Evolutionary conservation across 768 basidiomycete species (phyloP).

Genomic region (Mycena latifolia): DNA sequence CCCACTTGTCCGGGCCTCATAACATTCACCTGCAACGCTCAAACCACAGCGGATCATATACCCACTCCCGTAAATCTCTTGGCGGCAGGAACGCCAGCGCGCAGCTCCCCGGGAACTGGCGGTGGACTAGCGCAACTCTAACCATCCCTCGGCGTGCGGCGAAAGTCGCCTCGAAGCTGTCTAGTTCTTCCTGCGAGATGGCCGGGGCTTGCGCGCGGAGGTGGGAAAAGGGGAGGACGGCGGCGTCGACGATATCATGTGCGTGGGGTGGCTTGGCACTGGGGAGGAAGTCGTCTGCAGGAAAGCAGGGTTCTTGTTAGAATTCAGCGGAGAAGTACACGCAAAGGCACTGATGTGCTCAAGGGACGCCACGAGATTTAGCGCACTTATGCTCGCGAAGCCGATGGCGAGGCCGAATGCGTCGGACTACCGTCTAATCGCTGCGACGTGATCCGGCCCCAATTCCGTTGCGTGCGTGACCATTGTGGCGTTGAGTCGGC

Average conservation of each 20-base stretch:
- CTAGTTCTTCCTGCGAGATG: neutral
- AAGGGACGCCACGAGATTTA: conserved; percentile 12
- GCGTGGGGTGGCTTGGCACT: conserved; percentile 8
- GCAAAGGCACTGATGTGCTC: neutral
- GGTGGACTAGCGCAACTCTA: conserved; percentile 17
- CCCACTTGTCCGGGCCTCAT: neutral
- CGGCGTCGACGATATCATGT: conserved; percentile 14
- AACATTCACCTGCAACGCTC: conserved; percentile 19
- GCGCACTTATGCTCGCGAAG: neutral
- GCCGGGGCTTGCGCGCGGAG: conserved; percentile 2
- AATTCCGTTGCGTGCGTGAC: neutral
- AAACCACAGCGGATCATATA: conserved; percentile 11
- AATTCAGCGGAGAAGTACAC: too few relatives aligned
- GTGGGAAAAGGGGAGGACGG: neutral
- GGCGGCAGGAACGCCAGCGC: conserved; percentile 15
- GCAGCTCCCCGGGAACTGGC: conserved; percentile 17
- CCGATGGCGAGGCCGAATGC: conserved; percentile 8
- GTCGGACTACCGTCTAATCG: conserved; percentile 22
- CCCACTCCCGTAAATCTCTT: neutral
- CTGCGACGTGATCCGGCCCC: conserved; percentile 16
- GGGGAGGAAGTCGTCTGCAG: conserved; percentile 19
- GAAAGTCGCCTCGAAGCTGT: conserved; percentile 10
- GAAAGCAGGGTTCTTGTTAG: conserved; percentile 1
- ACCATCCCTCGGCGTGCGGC: conserved; percentile 13
- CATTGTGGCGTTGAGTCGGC: conserved; percentile 5